Evolutionary conservation across 495 filamentous ascomycete genomes (phyloP), one percentile per base, ranked within the genome.

Genomic region (Polyplosphaeria fusca): DNA sequence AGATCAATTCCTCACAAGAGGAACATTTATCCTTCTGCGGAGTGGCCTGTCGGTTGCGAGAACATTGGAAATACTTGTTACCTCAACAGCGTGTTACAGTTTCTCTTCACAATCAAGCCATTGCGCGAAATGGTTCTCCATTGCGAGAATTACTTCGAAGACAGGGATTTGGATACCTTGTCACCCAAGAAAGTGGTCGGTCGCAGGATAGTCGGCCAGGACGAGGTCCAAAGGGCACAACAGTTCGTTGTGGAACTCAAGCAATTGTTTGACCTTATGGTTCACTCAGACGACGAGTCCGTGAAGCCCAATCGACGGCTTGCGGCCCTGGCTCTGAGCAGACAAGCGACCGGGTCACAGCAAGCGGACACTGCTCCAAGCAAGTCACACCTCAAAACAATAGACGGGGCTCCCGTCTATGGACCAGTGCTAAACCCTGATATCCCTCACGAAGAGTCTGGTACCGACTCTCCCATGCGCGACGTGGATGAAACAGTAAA

Each of bases 1-100:
- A 45, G 35, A 4, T 26, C 26, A 19, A 12, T 7, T 2, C n/a
- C 13, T 24, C 22, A 39, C 16, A n/a, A 12, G 23, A n/a, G n/a
- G 16, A 7, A 19, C 24, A 16, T 47, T 18, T 53, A 63, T 44
- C 67, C 67, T 12, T 25, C 61, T 9, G 48, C 54, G 1, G 74
- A 82, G 13, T 83, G 84, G 74, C 91, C 91, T 5, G 85, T 92
- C 47, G 93, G 93, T 0, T 77, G 97, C 12, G 80, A 82, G 38
- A 99, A 97, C 60, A 92, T 96, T 58, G 90, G 92, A 38, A 96
- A 96, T 61, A 99, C 93, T 0, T 99, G 93, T 70, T 99, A 99
- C 63, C 80, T 99, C 35, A 97, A 97, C 73, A 97, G 93, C 68
- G 78, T 99, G 26, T 73, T 99, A 12, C 93, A 99, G 64, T 97